Evolutionary conservation across 75 land plant species (phyloP).

Genomic region (Pinus tabuliformis): DNA sequence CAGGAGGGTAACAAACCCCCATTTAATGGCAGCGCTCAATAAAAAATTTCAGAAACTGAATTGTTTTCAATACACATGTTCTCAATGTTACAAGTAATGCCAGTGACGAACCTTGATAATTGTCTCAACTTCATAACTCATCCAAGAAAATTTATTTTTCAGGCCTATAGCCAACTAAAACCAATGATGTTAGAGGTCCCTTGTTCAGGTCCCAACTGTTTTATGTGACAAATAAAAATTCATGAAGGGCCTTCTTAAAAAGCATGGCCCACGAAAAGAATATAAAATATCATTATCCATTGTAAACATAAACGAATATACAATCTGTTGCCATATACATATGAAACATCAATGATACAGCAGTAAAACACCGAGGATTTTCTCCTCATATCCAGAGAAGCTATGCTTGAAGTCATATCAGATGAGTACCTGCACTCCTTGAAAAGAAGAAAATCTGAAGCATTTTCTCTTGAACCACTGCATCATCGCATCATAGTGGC

Average conservation of each 20-base stretch:
- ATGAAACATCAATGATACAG: neutral
- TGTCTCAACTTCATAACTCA: neutral
- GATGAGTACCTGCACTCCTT: neutral
- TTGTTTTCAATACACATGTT: no score
- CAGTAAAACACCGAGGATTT: neutral
- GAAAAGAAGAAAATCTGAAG: neutral
- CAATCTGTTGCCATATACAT: neutral
- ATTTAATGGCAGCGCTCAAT: no score
- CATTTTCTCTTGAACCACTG: neutral
- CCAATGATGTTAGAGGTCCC: neutral
- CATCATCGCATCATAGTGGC: neutral
- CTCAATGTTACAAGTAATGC: neutral
- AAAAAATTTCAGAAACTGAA: no score
- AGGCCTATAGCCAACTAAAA: constrained; percentile 4
- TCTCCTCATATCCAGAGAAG: neutral
- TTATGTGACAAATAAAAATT: neutral
- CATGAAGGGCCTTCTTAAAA: neutral
- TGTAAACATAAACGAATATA: neutral
- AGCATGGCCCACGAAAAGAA: neutral
- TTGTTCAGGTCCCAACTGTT: constrained; percentile 2
- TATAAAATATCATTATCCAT: constrained; percentile 3
- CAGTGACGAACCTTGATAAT: neutral
- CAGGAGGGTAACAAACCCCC: no score
- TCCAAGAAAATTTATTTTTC: neutral
- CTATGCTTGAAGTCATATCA: neutral